Evolutionary conservation across 2,329 filamentous ascomycete species (phyloP), one percentile per base, ranked within the genome.

Genomic region (Pestalotiopsis sp.): DNA sequence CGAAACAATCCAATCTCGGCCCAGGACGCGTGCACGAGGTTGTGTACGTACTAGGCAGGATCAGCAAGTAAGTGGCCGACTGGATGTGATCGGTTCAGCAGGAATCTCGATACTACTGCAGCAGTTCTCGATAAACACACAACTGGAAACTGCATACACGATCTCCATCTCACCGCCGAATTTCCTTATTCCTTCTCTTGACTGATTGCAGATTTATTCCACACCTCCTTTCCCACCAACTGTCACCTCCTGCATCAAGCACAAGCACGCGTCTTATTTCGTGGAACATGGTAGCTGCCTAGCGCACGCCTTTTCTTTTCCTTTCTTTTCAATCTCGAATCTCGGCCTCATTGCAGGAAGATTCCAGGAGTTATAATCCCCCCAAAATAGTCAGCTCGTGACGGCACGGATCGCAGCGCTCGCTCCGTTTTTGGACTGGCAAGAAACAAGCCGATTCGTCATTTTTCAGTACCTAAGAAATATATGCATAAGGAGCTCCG

Each of bases 401-500:
- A 12, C 57, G 31, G 57, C 23, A 60, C 57, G 31, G 57, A 60
- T 60, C 57, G 57, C 57, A 60, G 57, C 23, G 25, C 31, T n/a
- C 17, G 25, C 25, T 36, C 23, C 23, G 25, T 27, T 11, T 60
- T 36, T 14, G 25, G 57, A 14, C 45, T 52, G 17, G 45, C n/a
- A 52, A 52, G 17, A 20, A n/a, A 52, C 7, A 31, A 63, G 60
- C 60, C 60, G 60, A 63, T 63, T 63, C 36, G 60, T 39, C 60
- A 27, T n/a, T 63, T 63, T 63, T 14, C 27, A 31, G 27, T 14
- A 9, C 7, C 45, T 64, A 64, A 38, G 20, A 64, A 14, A 17
- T 27, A 52, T 64, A 52, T 64, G 36, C 38, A 25, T 13, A 36
- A 38, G 27, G 27, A 49, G 13, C 63, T 31, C 38, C 41, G 13